These are phyloP conservation scores for Saxophila tyrrhenica DNA, from an alignment of 495 filamentous ascomycete species.

Conservation along the genomic window DNA sequence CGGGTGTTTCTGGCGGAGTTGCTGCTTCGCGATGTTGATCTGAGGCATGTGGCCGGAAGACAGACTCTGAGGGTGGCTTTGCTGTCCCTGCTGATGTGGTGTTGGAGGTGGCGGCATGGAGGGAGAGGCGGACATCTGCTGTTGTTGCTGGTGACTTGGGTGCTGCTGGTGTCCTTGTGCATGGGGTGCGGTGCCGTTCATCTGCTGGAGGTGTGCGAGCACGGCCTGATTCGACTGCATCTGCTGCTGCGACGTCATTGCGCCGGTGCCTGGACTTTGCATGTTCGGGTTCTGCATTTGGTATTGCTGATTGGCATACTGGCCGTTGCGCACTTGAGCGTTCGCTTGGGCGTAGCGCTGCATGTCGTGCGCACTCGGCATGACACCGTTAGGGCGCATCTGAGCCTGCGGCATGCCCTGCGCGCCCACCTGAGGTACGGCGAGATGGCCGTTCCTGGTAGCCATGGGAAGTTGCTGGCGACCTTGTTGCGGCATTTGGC, in stretches of 20 bases:
- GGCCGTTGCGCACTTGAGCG: conserved; percentile 6
- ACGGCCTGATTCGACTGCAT: conserved; percentile 17
- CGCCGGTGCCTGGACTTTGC: conserved; percentile 14
- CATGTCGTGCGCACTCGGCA: conserved; percentile 29
- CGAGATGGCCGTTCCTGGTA: conserved; percentile 33
- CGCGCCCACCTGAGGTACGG: conserved; percentile 45
- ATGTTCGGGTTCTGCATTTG: conserved; percentile 16
- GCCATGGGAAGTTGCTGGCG: conserved; percentile 13
- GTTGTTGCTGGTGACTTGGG: not conserved
- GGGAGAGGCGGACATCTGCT: conserved; percentile 15
- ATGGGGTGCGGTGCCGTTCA: conserved; percentile 18
- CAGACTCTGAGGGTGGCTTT: conserved; percentile 21
- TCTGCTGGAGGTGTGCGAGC: conserved; percentile 19
- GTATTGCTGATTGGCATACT: conserved; percentile 23
- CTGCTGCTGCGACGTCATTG: conserved; percentile 17
- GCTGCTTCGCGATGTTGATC: conserved; percentile 21
- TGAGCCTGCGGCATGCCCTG: conserved; percentile 60
- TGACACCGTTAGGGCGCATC: conserved; percentile 50
- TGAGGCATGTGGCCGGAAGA: conserved; percentile 29
- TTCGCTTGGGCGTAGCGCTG: conserved; percentile 21
- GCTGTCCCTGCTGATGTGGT: conserved; percentile 16
- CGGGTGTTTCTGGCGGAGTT: conserved; percentile 26
- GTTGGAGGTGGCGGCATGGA: conserved; percentile 20
- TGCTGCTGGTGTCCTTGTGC: not conserved
- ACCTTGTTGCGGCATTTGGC: conserved; percentile 16